Evolutionary conservation across 2,329 filamentous ascomycete genomes (phyloP).

Genomic region (Myotisia sp.): DNA sequence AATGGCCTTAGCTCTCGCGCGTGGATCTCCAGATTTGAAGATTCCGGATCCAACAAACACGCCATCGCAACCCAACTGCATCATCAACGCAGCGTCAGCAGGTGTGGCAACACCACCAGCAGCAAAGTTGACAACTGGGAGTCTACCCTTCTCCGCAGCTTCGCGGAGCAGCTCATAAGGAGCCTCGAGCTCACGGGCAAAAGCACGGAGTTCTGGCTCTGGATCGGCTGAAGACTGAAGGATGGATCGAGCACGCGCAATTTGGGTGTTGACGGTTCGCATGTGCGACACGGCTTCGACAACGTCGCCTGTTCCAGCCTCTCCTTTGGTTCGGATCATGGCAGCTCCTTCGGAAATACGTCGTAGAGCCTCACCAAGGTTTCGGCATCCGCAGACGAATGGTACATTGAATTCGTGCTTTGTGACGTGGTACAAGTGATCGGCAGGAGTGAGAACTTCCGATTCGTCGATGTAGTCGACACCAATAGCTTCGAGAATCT

Average conservation of each 20-base stretch:
- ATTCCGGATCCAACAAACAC: constrained; percentile 96
- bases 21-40: constrained; percentile 89
- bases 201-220: constrained; percentile 60
- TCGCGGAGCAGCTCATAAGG: constrained; percentile 69
- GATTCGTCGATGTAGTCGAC: constrained; percentile 98
- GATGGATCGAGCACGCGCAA: constrained; percentile 54
- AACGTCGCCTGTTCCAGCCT: constrained; percentile 92
- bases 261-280: constrained; percentile 73
- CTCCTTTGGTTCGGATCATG: constrained; percentile 98
- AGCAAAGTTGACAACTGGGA: constrained; percentile 95
- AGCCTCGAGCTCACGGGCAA: constrained; percentile 68
- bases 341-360: constrained; percentile 86
- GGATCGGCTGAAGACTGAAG: constrained; percentile 26
- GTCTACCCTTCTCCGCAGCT: constrained; percentile 69
- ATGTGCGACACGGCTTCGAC: constrained; percentile 95
- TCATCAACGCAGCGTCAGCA: constrained; percentile 93
- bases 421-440: constrained; percentile 79
- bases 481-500: constrained; percentile 88
- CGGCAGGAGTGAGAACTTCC: constrained; percentile 91
- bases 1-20: constrained; percentile 82
- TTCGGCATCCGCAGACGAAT: constrained; percentile 92
- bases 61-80: constrained; percentile 96
- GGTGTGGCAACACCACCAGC: constrained; percentile 99
- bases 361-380: constrained; percentile 82
- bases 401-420: constrained; percentile 71